Conservation (phyloP, 371 early-diverging fungal species). For the Syncephalastrum sp. region DNA sequence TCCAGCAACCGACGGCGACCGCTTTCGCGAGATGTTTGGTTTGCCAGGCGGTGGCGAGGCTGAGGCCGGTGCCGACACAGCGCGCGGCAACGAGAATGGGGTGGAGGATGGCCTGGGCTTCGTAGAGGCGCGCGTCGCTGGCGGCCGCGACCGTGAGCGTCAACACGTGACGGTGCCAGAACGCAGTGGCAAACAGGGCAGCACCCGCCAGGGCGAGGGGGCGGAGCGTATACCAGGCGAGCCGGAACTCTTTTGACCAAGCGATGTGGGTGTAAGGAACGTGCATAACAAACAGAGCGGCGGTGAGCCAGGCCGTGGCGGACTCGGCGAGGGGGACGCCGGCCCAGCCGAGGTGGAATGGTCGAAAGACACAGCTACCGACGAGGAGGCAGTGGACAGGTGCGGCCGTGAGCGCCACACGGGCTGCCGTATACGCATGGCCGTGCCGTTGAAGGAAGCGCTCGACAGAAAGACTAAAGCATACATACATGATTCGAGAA, state of each 20-base stretch:
- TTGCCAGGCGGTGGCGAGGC: too few species aligned
- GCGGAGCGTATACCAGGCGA: constrained; percentile 62
- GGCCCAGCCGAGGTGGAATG: constrained; percentile 61
- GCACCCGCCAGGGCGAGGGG: constrained; percentile 62
- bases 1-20: too few species aligned
- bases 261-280: constrained; percentile 56
- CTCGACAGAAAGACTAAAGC: too few species aligned
- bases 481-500: too few species aligned
- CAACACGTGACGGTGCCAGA: constrained; percentile 79
- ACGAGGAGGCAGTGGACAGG: too few species aligned
- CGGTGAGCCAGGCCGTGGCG: constrained; percentile 63
- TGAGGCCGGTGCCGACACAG: too few species aligned
- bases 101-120: constrained; percentile 66
- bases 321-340: constrained; percentile 78
- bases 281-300: constrained; percentile 55
- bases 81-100: constrained; percentile 4
- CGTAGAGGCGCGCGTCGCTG: constrained; percentile 61
- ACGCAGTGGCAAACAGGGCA: constrained; percentile 58
- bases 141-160: constrained; percentile 63
- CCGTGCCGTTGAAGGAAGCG: too few species aligned
- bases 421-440: too few species aligned
- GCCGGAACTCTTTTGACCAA: constrained; percentile 45
- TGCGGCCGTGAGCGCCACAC: too few species aligned
- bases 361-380: neutral
- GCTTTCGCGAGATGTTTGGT: too few species aligned